Evolutionary conservation across 2,329 filamentous ascomycete species (phyloP).

Genomic region (Sporothrix phasma): DNA sequence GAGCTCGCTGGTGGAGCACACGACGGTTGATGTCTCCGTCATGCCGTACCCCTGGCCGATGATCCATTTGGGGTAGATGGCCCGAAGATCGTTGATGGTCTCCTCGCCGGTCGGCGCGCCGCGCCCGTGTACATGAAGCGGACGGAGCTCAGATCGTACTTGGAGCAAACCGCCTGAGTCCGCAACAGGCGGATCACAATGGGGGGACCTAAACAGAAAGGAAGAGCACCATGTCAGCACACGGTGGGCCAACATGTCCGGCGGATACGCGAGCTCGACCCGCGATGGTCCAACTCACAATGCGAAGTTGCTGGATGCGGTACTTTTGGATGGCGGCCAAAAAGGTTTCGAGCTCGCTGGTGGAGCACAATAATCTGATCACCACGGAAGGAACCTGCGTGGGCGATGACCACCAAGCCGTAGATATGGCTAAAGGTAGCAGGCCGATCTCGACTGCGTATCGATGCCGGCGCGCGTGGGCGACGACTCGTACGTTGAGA

Average conservation of each 20-base stretch:
- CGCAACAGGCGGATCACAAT: conserved; percentile 71
- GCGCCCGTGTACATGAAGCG: conserved; percentile 61
- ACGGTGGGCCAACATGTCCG: background rate
- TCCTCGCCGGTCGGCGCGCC: conserved; percentile 67
- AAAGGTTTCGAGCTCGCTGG: conserved; percentile 53
- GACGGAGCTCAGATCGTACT: conserved; percentile 64
- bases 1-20: conserved; percentile 46
- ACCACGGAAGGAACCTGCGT: conserved; percentile 55
- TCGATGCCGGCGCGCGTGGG: conserved; percentile 24
- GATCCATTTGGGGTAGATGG: conserved; percentile 50
- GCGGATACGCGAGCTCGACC: background rate
- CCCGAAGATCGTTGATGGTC: conserved; percentile 53
- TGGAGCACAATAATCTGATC: conserved; percentile 61
- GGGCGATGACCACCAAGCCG: conserved; percentile 59
- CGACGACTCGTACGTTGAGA: conserved; percentile 34
- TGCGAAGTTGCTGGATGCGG: conserved; percentile 54
- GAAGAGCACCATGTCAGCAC: background rate
- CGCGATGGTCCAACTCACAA: too few species aligned
- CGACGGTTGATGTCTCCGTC: conserved; percentile 67
- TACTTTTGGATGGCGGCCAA: conserved; percentile 54
- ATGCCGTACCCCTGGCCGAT: conserved; percentile 67
- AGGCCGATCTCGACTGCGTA: conserved; percentile 46
- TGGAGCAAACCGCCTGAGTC: conserved; percentile 46
- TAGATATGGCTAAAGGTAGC: conserved; percentile 74
- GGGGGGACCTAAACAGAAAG: conserved; percentile 51